These are phyloP conservation scores for Cystobasidium slooffiae DNA, from an alignment of 1,284 basidiomycete species.

Conservation along the genomic window DNA sequence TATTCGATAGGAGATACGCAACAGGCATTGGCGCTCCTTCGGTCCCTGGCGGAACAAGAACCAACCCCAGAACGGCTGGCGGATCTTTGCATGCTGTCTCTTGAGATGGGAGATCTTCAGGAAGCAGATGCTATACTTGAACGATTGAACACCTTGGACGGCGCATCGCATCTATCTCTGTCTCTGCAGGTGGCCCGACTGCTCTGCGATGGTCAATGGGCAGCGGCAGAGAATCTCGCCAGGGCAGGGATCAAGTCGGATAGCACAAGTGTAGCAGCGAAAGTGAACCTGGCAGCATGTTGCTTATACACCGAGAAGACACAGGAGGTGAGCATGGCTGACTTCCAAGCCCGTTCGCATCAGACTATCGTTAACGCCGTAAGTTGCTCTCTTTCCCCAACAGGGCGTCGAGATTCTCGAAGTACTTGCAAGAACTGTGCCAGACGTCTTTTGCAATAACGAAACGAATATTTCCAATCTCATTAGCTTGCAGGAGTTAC, in stretches of 20 bases:
- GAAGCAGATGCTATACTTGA: not conserved
- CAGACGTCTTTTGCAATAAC: slow-evolving; percentile 26
- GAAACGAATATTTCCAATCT: slow-evolving; percentile 36
- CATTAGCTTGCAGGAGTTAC: slow-evolving; percentile 37
- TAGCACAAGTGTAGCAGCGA: not conserved
- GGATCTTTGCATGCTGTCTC: slow-evolving; percentile 5
- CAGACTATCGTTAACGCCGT: too few relatives aligned
- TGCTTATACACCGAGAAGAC: slow-evolving; percentile 35
- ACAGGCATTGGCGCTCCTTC: slow-evolving; percentile 12
- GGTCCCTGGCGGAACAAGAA: not conserved
- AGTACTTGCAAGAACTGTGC: slow-evolving; percentile 2
- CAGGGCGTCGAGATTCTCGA: slow-evolving; percentile 31
- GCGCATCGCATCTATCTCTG: not conserved
- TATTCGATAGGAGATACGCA: slow-evolving; percentile 1
- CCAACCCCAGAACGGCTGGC: not conserved
- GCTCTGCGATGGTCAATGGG: slow-evolving; percentile 4
- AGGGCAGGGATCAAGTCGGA: not conserved
- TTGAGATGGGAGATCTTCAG: slow-evolving; percentile 25
- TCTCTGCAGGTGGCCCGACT: not conserved
- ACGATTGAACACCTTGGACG: not conserved
- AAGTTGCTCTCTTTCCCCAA: too few relatives aligned
- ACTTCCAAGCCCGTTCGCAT: not conserved
- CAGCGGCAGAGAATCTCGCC: slow-evolving; percentile 12
- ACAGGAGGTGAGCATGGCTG: not conserved
- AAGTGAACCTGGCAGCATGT: slow-evolving; percentile 22